Base-by-base conservation (phyloP, 768 basidiomycete species). In the Clitopilus hobsonii region DNA sequence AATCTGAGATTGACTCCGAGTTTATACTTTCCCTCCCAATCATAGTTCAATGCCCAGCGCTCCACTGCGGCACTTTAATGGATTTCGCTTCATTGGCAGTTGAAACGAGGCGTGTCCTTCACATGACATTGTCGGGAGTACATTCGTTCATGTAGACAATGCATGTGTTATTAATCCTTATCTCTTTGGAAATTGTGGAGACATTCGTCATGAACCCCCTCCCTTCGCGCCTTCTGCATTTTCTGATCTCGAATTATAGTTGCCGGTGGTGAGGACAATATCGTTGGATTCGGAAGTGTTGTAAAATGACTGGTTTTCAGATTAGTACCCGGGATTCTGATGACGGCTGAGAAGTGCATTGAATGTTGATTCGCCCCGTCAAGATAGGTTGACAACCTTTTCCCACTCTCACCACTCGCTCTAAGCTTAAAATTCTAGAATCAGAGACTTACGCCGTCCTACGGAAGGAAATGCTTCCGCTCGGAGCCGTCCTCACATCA, bases 261-360 rank as follows among this genome's bases (percentile, higher is more conserved):
- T 18, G 22, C 41, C 41, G 41, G 41, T 18, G 8, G 41, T 16
- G 22, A 45, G n/a, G n/a, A n/a, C n/a, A n/a, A n/a, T n/a, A n/a
- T n/a, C n/a, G n/a, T n/a, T n/a, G n/a, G n/a, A n/a, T n/a, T 20
- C 22, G 41, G 11, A 45, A 18, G n/a, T 45, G 41, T 20, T 45
- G 41, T 45, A 20, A 20, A 45, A 5, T 45, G 8, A 4, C 5
- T 45, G 41, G 41, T 23, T 23, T 45, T 45, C 41, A 45, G 11
- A 45, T 45, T 2, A 45, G 41, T 18, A 2, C 18, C 41, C 41
- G 41, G 41, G n/a, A 13, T 14, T n/a, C 18, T 32, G 49, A 56
- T 56, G 25, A 49, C 23, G 26, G 41, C 52, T 22, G 23, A 52
- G 7, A 56, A 10, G 36, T 32, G n/a, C n/a, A n/a, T n/a, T n/a